Conservation (phyloP, 2,329 filamentous ascomycete species). For the Fragosphaeria purpurea region DNA sequence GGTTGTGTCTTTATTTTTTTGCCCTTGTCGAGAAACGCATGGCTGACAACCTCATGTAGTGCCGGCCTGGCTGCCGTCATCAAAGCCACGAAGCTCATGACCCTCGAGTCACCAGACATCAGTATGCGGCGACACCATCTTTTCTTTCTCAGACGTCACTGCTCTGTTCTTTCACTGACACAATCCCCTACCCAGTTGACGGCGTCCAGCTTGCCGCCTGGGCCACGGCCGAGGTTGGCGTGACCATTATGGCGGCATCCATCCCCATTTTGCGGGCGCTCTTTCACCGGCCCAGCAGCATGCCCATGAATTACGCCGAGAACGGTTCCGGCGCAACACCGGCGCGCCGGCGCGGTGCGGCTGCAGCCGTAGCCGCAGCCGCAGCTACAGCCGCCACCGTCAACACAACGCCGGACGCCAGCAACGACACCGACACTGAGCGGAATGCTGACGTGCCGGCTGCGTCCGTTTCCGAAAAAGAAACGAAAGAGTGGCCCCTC, state of each 20-base stretch:
- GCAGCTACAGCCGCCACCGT: neutral
- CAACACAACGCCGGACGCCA: neutral
- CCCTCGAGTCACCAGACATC: conserved; percentile 7
- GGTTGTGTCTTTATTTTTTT: neutral
- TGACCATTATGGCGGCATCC: conserved; percentile 25
- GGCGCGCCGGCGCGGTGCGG: neutral
- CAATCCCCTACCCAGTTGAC: neutral
- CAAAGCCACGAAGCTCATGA: conserved; percentile 3
- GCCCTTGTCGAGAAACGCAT: too few species aligned
- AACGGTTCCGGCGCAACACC: neutral
- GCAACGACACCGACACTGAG: too few species aligned
- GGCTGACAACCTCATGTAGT: neutral
- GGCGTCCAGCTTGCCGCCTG: conserved; percentile 17
- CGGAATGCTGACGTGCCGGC: too few species aligned
- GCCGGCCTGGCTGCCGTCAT: conserved; percentile 5
- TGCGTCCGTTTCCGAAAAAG: too few species aligned
- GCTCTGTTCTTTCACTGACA: neutral
- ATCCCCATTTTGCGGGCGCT: conserved; percentile 22
- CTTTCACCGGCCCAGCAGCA: conserved; percentile 5
- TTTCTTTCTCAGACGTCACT: neutral
- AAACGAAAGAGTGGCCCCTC: too few species aligned
- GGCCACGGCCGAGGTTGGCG: conserved; percentile 22
- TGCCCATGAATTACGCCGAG: neutral
- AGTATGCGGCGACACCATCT: neutral
- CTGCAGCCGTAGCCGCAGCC: neutral